These are phyloP conservation scores for Hyparrhenia diplandra DNA, from an alignment of 176 grass and related monocot genomes.

Conservation along the genomic window DNA sequence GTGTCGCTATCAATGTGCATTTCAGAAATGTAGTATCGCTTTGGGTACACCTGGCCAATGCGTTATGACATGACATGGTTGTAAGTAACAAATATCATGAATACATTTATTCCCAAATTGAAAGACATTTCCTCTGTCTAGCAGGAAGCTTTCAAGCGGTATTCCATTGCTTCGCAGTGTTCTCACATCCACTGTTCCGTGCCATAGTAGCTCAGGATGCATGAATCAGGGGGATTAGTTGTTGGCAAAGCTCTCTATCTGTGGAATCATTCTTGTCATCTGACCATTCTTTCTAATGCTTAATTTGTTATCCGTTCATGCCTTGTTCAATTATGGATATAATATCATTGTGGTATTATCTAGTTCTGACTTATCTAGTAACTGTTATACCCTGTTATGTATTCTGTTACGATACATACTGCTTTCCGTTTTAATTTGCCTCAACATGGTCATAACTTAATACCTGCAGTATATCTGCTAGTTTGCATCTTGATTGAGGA, in stretches of 20 bases:
- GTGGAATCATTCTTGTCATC: background rate
- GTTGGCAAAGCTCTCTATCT: background rate
- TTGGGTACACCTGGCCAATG: background rate
- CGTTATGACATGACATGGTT: background rate
- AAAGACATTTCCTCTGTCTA: slow-evolving; percentile 9
- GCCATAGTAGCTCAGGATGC: background rate
- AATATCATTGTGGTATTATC: background rate
- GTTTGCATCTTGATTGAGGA: background rate
- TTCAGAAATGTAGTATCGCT: background rate
- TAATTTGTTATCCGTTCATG: background rate
- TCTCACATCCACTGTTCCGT: background rate
- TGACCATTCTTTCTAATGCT: background rate
- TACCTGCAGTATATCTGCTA: background rate
- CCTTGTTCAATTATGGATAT: background rate
- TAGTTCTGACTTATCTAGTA: background rate
- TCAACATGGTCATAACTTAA: background rate
- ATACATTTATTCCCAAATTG: background rate
- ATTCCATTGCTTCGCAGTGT: background rate
- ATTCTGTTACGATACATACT: background rate
- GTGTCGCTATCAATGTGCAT: background rate
- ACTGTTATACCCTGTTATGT: background rate
- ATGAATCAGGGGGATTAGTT: background rate
- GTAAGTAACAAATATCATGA: background rate
- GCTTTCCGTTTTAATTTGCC: background rate
- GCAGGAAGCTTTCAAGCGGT: background rate